phyloP scores from a whole-genome alignment of 495 filamentous ascomycete species.

The Neurospora pannonica region DNA sequence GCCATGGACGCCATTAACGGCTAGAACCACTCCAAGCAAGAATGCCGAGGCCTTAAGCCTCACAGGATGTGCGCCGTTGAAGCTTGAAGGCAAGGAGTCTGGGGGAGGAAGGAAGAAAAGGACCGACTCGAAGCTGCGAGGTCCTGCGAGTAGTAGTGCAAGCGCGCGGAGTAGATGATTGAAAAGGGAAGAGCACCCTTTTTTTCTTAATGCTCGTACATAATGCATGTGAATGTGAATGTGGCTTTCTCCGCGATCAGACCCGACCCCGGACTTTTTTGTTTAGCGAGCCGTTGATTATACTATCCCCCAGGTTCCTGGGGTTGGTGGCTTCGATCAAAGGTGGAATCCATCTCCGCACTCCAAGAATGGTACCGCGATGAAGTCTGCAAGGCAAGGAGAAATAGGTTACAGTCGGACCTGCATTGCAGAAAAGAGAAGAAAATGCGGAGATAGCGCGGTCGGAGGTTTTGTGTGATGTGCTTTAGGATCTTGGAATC shows the following conservation, averaged over 20 bases:
- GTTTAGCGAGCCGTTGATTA: neutral
- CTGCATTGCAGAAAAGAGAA: neutral
- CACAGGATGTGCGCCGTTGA: neutral
- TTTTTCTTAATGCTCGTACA: neutral
- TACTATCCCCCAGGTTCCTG: neutral
- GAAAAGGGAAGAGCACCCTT: neutral
- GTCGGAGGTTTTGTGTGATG: neutral
- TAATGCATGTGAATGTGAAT: neutral
- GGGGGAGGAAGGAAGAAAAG: constrained; percentile 6
- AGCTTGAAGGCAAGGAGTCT: neutral
- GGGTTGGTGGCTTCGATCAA: neutral
- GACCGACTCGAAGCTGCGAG: constrained; percentile 17
- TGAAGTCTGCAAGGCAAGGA: neutral
- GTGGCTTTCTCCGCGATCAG: neutral
- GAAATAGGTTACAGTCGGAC: neutral
- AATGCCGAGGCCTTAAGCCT: neutral
- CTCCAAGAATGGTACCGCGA: neutral
- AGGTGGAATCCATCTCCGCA: neutral
- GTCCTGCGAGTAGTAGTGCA: constrained; percentile 10
- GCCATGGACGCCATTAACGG: neutral
- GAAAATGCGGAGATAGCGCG: neutral
- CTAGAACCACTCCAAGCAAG: neutral
- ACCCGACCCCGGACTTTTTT: neutral
- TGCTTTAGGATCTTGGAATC: neutral
- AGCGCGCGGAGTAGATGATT: constrained; percentile 9